Percentiles rank a stretch among this genome's conserved stretches.
Conservation (phyloP, 2,329 filamentous ascomycete genomes). For the Metarhizium album region DNA sequence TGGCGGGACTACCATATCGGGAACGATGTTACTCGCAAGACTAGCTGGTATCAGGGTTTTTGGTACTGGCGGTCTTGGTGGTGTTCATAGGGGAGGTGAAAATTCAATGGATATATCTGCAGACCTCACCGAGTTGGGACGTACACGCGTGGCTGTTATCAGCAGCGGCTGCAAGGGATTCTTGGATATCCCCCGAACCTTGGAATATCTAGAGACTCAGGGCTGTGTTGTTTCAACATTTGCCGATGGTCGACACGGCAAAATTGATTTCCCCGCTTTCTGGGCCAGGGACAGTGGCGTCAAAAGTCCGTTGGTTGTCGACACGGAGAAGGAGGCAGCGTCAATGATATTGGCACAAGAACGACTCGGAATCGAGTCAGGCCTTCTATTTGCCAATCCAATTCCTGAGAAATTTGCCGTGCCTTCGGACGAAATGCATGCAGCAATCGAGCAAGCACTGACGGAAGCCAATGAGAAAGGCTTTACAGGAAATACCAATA, state of each 20-base stretch:
- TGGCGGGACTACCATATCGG: slow-evolving; percentile 87
- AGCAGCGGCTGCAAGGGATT: slow-evolving; percentile 94
- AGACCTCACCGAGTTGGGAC: slow-evolving; percentile 85
- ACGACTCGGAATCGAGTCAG: slow-evolving; percentile 60
- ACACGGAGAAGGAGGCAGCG: slow-evolving; percentile 71
- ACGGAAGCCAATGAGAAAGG: slow-evolving; percentile 53
- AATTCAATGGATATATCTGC: slow-evolving; percentile 87
- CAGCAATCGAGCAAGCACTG: slow-evolving; percentile 57
- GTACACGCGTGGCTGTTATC: slow-evolving; percentile 79
- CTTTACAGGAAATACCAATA: slow-evolving; percentile 65
- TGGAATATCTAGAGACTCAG: slow-evolving; percentile 65
- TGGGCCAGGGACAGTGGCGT: slow-evolving; percentile 82
- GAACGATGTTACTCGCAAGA: slow-evolving; percentile 82
- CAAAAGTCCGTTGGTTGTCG: slow-evolving; percentile 64
- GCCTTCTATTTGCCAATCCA: slow-evolving; percentile 81
- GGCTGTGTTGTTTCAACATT: slow-evolving; percentile 83
- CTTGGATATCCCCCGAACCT: slow-evolving; percentile 77
- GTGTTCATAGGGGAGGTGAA: slow-evolving; percentile 84
- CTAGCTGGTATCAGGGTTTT: slow-evolving; percentile 86
- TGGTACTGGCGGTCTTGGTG: slow-evolving; percentile 87
- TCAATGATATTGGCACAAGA: slow-evolving; percentile 78
- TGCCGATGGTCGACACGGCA: slow-evolving; percentile 62
- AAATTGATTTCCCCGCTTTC: slow-evolving; percentile 83
- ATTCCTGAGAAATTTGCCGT: slow-evolving; percentile 63
- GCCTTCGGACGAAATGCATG: slow-evolving; percentile 58